Evolutionary conservation across 306 rosid species (phyloP).

Genomic region (Lathyrus sativus): DNA sequence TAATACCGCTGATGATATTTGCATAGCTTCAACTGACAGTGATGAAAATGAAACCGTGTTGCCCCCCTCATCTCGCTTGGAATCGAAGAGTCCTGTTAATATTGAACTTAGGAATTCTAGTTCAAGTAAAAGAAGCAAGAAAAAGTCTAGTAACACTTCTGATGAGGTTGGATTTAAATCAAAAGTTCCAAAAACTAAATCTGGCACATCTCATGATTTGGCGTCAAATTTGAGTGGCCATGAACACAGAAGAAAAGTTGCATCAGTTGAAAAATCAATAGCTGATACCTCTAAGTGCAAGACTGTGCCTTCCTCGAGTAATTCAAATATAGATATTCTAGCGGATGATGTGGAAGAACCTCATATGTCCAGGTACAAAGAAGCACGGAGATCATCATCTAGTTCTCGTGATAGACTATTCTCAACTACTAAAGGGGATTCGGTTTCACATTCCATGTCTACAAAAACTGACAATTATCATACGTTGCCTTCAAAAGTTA

Average conservation of each 20-base stretch:
- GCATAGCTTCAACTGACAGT: constrained; percentile 28
- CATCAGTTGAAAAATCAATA: constrained; percentile 46
- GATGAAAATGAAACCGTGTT: constrained; percentile 34
- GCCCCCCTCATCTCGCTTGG: constrained; percentile 28
- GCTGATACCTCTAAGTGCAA: constrained; percentile 48
- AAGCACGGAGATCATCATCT: constrained; percentile 43
- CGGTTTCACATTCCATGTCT: constrained; percentile 45
- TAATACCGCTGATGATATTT: constrained; percentile 21
- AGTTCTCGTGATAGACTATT: constrained; percentile 44
- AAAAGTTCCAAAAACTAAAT: constrained; percentile 44
- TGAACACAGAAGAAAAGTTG: constrained; percentile 47
- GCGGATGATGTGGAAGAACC: constrained; percentile 46
- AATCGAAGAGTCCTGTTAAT: constrained; percentile 37
- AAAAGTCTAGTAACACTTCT: constrained; percentile 40
- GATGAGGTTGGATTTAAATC: constrained; percentile 46
- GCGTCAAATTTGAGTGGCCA: constrained; percentile 42
- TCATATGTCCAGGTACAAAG: constrained; percentile 41
- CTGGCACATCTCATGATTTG: constrained; percentile 43
- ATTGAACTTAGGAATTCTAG: constrained; percentile 40
- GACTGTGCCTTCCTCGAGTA: constrained; percentile 39
- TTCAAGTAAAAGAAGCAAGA: constrained; percentile 50
- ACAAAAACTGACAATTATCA: constrained; percentile 51
- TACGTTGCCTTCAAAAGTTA: constrained; percentile 50
- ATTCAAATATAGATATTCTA: constrained; percentile 36
- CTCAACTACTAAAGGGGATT: constrained; percentile 47